A percentile compares a stretch with the other conserved stretches of the same genome.
phyloP scores from a whole-genome alignment of 2,329 filamentous ascomycete species.

The Thermochaetoides dissita region DNA sequence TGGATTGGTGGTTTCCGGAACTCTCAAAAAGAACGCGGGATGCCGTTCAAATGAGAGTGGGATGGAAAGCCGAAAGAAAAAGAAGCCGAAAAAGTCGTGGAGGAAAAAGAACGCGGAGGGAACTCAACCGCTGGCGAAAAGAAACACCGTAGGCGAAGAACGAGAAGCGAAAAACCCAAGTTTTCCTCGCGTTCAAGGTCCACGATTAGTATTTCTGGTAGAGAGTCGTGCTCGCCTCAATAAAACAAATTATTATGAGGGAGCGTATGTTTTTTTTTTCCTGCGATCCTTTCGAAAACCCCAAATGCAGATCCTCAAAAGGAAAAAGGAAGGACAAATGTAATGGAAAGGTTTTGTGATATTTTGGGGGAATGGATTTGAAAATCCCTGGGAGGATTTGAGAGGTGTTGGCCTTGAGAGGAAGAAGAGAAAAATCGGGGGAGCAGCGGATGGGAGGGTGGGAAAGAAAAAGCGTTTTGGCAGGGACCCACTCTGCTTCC shows the following conservation, averaged over 20 bases:
- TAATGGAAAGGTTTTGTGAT: constrained; percentile 17
- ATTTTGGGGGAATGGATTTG: constrained; percentile 18
- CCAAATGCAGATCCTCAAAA: constrained; percentile 28
- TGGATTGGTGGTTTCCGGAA: constrained; percentile 6
- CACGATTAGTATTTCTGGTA: constrained; percentile 4
- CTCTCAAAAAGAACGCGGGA: constrained; percentile 17
- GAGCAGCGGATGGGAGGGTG: background rate
- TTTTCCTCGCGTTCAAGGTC: constrained; percentile 6
- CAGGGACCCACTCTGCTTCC: constrained; percentile 10
- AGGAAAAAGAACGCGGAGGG: constrained; percentile 8
- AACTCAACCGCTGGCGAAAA: constrained; percentile 7
- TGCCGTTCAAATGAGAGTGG: constrained; percentile 17
- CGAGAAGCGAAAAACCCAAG: too few species aligned
- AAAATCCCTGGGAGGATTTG: constrained; percentile 16
- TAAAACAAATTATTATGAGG: constrained; percentile 15
- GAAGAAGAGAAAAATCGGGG: constrained; percentile 3
- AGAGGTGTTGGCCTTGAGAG: constrained; percentile 14
- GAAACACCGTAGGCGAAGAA: constrained; percentile 7
- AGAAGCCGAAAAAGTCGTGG: constrained; percentile 6
- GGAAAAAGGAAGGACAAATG: constrained; percentile 27
- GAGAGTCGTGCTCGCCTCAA: constrained; percentile 6
- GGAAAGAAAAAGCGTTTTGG: constrained; percentile 14
- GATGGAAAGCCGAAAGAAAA: constrained; percentile 3
- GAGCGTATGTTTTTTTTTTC: constrained; percentile 16
- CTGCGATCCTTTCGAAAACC: constrained; percentile 28